phyloP scores from a whole-genome alignment of 345 rosid species.

The Excoecaria cochinchinensis region DNA sequence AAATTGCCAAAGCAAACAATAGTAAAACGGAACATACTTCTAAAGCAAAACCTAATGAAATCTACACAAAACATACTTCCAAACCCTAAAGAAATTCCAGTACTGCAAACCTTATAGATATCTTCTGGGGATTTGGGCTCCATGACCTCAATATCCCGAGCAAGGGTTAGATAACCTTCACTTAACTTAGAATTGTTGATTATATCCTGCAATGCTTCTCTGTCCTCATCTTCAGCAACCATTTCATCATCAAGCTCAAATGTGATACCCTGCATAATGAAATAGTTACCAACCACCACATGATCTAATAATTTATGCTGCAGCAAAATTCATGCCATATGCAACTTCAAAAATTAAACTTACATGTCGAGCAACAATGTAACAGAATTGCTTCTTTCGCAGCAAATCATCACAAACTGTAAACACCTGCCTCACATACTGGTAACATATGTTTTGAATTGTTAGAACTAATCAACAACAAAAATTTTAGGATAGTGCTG shows the following conservation, averaged over 20 bases:
- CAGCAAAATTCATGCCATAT: neutral
- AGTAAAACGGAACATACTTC: neutral
- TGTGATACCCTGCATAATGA: slow-evolving; percentile 56
- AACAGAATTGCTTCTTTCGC: slow-evolving; percentile 83
- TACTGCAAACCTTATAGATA: slow-evolving; percentile 73
- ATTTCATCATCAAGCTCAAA: slow-evolving; percentile 71
- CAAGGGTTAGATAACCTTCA: slow-evolving; percentile 93
- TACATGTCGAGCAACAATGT: slow-evolving; percentile 89
- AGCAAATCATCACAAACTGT: slow-evolving; percentile 62
- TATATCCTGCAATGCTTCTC: slow-evolving; percentile 71
- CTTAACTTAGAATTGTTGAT: slow-evolving; percentile 73
- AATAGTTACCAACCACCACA: slow-evolving; percentile 4
- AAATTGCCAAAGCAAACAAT: slow-evolving; percentile 17
- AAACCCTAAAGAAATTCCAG: too few relatives aligned
- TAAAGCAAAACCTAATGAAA: neutral
- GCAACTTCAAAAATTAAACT: slow-evolving; percentile 26
- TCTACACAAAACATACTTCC: neutral
- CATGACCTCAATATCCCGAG: slow-evolving; percentile 99
- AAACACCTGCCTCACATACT: slow-evolving; percentile 82
- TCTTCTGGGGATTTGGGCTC: slow-evolving; percentile 97
- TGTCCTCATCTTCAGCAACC: slow-evolving; percentile 58
- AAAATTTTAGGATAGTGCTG: neutral
- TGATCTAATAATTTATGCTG: neutral
- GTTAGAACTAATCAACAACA: slow-evolving; percentile 8
- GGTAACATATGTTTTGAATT: slow-evolving; percentile 18